phyloP scores from a whole-genome alignment of 805 yeast genomes.

The Wickerhamiella occidentalis region DNA sequence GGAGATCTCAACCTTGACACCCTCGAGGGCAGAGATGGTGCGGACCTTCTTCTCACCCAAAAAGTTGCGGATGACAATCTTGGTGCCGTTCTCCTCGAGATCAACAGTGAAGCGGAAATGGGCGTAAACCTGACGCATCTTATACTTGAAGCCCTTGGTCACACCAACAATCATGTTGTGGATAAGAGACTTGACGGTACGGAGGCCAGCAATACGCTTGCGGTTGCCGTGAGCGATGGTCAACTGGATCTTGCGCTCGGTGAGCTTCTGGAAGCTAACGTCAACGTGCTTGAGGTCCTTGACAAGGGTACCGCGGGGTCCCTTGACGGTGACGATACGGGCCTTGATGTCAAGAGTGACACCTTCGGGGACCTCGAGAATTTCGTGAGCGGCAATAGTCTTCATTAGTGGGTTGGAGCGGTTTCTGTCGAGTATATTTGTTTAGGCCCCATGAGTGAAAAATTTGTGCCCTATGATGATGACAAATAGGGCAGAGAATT shows the following conservation, averaged over 20 bases:
- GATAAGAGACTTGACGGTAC: conserved; percentile 94
- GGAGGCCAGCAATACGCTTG: conserved; percentile 98
- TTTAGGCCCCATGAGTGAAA: too few species aligned
- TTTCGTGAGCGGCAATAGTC: conserved; percentile 79
- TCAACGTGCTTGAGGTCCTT: conserved; percentile 91
- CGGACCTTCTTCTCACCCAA: conserved; percentile 98
- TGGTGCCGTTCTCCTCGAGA: conserved; percentile 64
- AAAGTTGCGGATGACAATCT: conserved; percentile 96
- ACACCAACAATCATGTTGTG: conserved; percentile 96
- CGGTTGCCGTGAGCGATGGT: conserved; percentile 98
- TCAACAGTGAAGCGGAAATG: conserved; percentile 99
- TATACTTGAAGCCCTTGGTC: conserved; percentile 97
- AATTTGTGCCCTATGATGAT: neutral
- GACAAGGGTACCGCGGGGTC: conserved; percentile 92
- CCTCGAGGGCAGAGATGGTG: conserved; percentile 72
- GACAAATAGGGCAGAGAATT: neutral
- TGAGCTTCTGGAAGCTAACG: conserved; percentile 75
- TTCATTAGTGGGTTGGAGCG: conserved; percentile 38
- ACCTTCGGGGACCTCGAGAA: conserved; percentile 79
- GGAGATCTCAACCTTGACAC: conserved; percentile 77
- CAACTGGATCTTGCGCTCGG: conserved; percentile 64
- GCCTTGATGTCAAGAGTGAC: conserved; percentile 86
- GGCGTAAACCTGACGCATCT: conserved; percentile 99
- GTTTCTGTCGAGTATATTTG: neutral
- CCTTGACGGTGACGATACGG: conserved; percentile 79